These are phyloP conservation scores for Solanum chiquidenum DNA, from an alignment of 257 asterid species.

Conservation along the genomic window DNA sequence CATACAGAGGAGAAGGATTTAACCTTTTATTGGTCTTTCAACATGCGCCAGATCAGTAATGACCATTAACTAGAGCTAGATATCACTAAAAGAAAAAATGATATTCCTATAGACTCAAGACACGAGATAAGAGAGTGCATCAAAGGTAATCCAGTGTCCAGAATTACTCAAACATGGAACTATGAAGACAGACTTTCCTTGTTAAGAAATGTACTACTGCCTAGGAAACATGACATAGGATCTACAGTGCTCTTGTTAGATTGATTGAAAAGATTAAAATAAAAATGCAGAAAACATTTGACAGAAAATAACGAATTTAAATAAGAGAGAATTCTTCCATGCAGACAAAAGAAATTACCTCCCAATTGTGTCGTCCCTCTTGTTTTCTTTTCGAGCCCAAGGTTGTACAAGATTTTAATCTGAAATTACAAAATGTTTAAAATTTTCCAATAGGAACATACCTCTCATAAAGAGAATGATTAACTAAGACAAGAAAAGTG, in stretches of 20 bases:
- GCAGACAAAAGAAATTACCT: slow-evolving; percentile 31
- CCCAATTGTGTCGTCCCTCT: slow-evolving; percentile 40
- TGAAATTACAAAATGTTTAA: slow-evolving; percentile 17
- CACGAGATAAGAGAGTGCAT: neutral
- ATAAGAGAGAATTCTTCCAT: neutral
- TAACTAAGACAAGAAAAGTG: neutral
- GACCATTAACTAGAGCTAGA: neutral
- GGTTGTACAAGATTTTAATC: slow-evolving; percentile 57
- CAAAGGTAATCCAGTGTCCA: neutral
- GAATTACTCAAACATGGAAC: neutral
- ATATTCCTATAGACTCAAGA: neutral
- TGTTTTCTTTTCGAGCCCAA: slow-evolving; percentile 49
- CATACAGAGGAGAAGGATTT: neutral
- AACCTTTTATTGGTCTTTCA: neutral
- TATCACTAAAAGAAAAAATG: neutral
- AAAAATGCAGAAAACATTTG: neutral
- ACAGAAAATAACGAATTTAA: neutral
- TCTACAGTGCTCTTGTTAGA: neutral
- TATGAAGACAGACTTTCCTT: neutral
- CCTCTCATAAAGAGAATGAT: neutral
- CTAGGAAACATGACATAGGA: neutral
- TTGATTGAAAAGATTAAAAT: neutral
- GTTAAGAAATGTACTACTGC: neutral
- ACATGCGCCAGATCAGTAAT: neutral
- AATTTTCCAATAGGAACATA: neutral